Evolutionary conservation across 192 early-diverging fungal genomes (phyloP), one percentile per base, ranked within the genome.

Genomic region (Umbelopsis isabellina): DNA sequence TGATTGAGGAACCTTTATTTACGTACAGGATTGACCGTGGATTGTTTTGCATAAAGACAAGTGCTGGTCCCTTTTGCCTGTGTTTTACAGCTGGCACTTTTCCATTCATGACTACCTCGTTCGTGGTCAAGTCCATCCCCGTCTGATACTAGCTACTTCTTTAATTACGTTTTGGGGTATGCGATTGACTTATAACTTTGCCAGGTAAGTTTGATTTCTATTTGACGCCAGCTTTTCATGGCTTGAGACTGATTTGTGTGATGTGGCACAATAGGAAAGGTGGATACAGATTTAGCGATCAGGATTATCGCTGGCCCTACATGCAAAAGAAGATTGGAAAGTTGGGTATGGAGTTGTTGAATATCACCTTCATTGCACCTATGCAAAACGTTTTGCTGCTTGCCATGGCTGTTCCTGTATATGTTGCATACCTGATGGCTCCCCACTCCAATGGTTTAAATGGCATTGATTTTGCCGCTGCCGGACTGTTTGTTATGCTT

Each of bases 221-320:
- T 27, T 22, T 58, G 50, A 21, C 13, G 27, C n/a, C 30, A 35
- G 0, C n/a, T 33, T n/a, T 16, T 41, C 6, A 5, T 41, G 37
- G 37, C 37, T 41, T 41, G 37, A 41, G 37, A 35, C 11, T 65
- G 27, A 33, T 37, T 4, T 65, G 30, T 65, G 30, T n/a, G 12
- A 65, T 15, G 25, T 37, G 3, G 41, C 44, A 46, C 25, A 27
- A 22, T 70, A 78, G 94, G 12, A 90, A 93, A 69, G 94, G 92
- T 2, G 93, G 92, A 6, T 96, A 92, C 75, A 72, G 76, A 8
- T 66, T 76, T 50, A 80, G 82, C 18, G 83, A 78, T 6, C 88
- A 96, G 69, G 94, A 96, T 52, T 93, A 94, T 72, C 87, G 94
- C 1, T 97, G 90, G 88, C 75, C 75, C 4, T 79, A 80, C 15